Conservation (phyloP, 306 rosid genomes). For the Prunus davidiana region DNA sequence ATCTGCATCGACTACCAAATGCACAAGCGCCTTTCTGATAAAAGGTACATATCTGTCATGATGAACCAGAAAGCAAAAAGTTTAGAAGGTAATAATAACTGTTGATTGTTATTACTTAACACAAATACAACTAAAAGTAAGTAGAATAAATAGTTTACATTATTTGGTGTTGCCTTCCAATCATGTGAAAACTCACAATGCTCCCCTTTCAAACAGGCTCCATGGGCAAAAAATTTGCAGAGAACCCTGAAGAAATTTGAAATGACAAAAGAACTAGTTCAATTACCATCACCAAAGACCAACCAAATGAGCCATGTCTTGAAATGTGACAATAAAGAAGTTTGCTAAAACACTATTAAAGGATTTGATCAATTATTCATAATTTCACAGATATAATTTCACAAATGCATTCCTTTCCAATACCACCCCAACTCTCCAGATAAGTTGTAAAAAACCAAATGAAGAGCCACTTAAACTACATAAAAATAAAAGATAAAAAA, state of each 20-base stretch:
- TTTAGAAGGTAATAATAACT: slow-evolving; percentile 12
- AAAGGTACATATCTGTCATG: slow-evolving; percentile 73
- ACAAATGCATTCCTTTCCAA: background rate
- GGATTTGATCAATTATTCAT: background rate
- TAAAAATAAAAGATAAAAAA: background rate
- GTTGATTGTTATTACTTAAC: background rate
- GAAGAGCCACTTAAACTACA: background rate
- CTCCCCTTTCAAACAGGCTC: slow-evolving; percentile 97
- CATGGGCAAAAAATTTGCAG: slow-evolving; percentile 95
- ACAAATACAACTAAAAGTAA: background rate
- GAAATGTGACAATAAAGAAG: background rate
- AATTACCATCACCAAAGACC: slow-evolving; percentile 10
- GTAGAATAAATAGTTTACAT: slow-evolving; percentile 42
- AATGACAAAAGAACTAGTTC: slow-evolving; percentile 8
- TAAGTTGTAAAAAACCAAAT: background rate
- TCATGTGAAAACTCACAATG: slow-evolving; percentile 96
- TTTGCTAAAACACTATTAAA: background rate
- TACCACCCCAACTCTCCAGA: background rate
- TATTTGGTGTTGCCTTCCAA: slow-evolving; percentile 83
- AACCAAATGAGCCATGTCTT: slow-evolving; percentile 8
- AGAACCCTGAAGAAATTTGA: slow-evolving; percentile 58
- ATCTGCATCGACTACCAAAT: slow-evolving; percentile 96
- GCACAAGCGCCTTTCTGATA: slow-evolving; percentile 90
- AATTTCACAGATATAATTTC: too few relatives aligned
- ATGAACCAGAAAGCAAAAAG: slow-evolving; percentile 17